These are phyloP conservation scores for Calonectria hawksworthii DNA, from an alignment of 2,329 filamentous ascomycete genomes.

Conservation along the genomic window DNA sequence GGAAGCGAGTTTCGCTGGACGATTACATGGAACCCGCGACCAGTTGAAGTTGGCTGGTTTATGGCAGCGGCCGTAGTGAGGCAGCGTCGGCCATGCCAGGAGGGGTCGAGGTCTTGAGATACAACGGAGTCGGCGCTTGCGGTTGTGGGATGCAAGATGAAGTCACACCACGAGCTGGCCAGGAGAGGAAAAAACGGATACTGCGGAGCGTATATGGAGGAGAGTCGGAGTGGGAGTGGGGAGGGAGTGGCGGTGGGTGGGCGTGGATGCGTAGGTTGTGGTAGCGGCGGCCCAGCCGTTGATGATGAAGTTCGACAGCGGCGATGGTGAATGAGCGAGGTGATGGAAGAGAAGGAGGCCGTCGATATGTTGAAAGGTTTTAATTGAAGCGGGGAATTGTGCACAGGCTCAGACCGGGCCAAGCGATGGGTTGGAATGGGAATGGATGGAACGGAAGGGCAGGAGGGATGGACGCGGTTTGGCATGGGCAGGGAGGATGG, in stretches of 20 bases:
- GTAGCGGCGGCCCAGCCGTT: conserved; percentile 1
- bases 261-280: conserved; percentile 1
- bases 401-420: not conserved
- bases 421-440: not conserved
- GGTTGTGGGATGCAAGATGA: conserved; percentile 37
- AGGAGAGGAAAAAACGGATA: conserved; percentile 26
- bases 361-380: conserved; percentile 11
- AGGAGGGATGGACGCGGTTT: conserved; percentile 5
- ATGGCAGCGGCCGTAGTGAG: conserved; percentile 31
- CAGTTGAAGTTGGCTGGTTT: conserved; percentile 14
- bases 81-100: conserved; percentile 39
- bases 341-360: not conserved
- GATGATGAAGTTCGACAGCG: not conserved
- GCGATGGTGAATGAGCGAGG: conserved; percentile 8
- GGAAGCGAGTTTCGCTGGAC: conserved; percentile 26
- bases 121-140: conserved; percentile 8
- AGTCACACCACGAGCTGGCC: conserved; percentile 40
- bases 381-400: conserved; percentile 3
- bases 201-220: conserved; percentile 32
- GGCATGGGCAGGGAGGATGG: conserved; percentile 3
- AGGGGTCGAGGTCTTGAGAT: conserved; percentile 14
- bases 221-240: conserved; percentile 27
- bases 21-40: conserved; percentile 45
- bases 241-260: conserved; percentile 15
- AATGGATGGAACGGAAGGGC: conserved; percentile 24